Conservation (phyloP, 805 yeast genomes). For the Komagataella kurtzmanii region DNA sequence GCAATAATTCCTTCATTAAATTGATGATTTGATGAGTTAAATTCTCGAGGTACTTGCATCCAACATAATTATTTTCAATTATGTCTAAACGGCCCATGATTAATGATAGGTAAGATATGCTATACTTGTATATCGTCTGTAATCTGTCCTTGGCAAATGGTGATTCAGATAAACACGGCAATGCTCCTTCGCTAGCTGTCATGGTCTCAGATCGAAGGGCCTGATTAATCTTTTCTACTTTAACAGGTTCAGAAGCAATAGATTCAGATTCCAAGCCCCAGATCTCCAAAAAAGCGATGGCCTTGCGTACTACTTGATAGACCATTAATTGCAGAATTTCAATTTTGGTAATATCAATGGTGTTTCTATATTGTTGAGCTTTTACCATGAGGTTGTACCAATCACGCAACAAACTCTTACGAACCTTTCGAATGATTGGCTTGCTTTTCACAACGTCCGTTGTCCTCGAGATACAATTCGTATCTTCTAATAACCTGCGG, state of each 20-base stretch:
- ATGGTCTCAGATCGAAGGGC: slow-evolving; percentile 9
- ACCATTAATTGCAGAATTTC: slow-evolving; percentile 50
- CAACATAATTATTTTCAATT: slow-evolving; percentile 59
- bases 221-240: background rate
- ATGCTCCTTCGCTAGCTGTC: background rate
- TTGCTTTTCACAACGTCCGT: slow-evolving; percentile 53
- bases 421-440: slow-evolving; percentile 44
- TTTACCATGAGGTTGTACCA: slow-evolving; percentile 72
- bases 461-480: slow-evolving; percentile 66
- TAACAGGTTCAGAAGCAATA: slow-evolving; percentile 13
- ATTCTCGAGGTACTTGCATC: slow-evolving; percentile 54
- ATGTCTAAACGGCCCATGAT: slow-evolving; percentile 68
- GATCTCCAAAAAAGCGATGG: slow-evolving; percentile 49
- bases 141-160: slow-evolving; percentile 54
- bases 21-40: slow-evolving; percentile 58
- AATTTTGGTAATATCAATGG: slow-evolving; percentile 42
- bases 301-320: slow-evolving; percentile 53
- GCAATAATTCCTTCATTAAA: slow-evolving; percentile 42
- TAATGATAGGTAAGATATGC: slow-evolving; percentile 49
- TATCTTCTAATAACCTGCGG: slow-evolving; percentile 43
- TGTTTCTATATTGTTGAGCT: slow-evolving; percentile 62
- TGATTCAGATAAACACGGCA: slow-evolving; percentile 18
- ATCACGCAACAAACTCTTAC: slow-evolving; percentile 62
- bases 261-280: slow-evolving; percentile 57
- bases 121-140: slow-evolving; percentile 46